A percentile compares a stretch with the other conserved stretches of the same genome.
phyloP scores from a whole-genome alignment of 768 basidiomycete genomes.

The Mycena rebaudengoi region DNA sequence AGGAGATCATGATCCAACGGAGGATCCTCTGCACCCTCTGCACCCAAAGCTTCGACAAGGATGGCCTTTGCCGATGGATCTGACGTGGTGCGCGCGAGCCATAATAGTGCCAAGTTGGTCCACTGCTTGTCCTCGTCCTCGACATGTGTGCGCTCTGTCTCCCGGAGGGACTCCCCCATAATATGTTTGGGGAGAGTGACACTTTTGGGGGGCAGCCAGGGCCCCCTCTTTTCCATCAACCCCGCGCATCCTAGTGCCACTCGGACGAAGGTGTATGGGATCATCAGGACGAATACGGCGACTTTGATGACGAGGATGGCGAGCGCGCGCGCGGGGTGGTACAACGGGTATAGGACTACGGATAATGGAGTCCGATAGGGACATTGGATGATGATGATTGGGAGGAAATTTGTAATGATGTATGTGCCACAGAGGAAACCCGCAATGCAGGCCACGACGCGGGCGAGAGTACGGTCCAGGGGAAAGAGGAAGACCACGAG shows the following conservation, averaged over 20 bases:
- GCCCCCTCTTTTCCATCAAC: not conserved
- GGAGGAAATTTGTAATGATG: not conserved
- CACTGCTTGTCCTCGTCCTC: not conserved
- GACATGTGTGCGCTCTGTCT: not conserved
- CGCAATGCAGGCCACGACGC: not conserved
- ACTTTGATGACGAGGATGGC: not conserved
- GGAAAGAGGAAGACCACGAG: not conserved
- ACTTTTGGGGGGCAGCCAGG: not conserved
- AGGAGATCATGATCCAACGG: not conserved
- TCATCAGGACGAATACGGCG: not conserved
- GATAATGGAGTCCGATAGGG: conserved; percentile 1
- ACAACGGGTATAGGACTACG: not conserved
- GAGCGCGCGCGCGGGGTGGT: not conserved
- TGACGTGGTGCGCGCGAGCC: not conserved
- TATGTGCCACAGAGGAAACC: not conserved
- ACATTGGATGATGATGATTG: not conserved
- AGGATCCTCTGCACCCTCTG: not conserved
- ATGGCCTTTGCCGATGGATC: not conserved
- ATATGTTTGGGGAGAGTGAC: not conserved
- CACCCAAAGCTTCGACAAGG: not conserved
- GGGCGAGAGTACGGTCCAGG: not conserved
- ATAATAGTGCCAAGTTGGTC: not conserved
- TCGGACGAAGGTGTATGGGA: not conserved
- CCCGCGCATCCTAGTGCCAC: not conserved
- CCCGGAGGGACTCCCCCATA: not conserved